phyloP scores from a whole-genome alignment of 208 protist species.

The Crithidia mellificae region DNA sequence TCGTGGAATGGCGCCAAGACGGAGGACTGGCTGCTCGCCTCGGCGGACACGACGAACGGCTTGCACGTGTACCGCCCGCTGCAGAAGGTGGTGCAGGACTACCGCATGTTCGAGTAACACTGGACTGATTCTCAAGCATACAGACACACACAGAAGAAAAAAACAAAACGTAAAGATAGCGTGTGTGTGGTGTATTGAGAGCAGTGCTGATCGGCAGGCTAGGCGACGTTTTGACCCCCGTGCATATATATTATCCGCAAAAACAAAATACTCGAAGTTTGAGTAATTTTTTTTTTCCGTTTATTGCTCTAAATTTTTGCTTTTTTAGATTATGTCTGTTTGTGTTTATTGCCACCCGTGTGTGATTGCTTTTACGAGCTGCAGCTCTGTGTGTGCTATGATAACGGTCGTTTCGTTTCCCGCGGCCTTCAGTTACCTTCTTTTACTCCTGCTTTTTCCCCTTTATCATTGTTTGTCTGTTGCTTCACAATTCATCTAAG shows the following conservation, averaged over 20 bases:
- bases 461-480: not conserved
- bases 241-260: too few relatives aligned
- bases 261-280: too few relatives aligned
- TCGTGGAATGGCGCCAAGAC: slow-evolving; percentile 83
- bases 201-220: too few relatives aligned
- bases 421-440: not conserved
- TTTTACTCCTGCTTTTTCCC: not conserved
- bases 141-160: too few relatives aligned
- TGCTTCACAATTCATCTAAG: not conserved
- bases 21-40: slow-evolving; percentile 93
- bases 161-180: too few relatives aligned
- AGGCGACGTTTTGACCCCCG: too few relatives aligned
- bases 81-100: slow-evolving; percentile 46
- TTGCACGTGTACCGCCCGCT: slow-evolving; percentile 87
- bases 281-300: not conserved
- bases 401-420: not conserved
- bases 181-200: too few relatives aligned
- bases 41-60: slow-evolving; percentile 95
- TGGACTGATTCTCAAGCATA: too few relatives aligned
- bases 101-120: slow-evolving; percentile 29
- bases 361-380: not conserved
- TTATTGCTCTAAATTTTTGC: too few relatives aligned
- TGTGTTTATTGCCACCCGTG: not conserved
- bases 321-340: too few relatives aligned
- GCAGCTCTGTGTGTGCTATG: not conserved